Conservation (phyloP, 78 protist species). For the Thecamonas trahens region DNA sequence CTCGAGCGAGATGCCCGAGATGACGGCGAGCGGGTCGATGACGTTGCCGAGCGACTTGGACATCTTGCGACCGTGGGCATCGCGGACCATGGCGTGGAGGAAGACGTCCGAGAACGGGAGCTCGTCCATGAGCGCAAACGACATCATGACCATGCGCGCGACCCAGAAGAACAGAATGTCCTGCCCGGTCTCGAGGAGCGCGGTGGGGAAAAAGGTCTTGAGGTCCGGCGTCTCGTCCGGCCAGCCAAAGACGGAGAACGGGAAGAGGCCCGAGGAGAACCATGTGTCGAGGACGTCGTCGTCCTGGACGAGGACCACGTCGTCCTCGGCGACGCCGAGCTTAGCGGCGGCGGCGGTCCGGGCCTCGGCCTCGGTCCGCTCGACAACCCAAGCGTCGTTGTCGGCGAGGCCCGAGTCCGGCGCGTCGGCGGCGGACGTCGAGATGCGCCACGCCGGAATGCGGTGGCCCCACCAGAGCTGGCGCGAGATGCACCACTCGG, state of each 20-base stretch:
- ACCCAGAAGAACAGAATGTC: conserved; percentile 99
- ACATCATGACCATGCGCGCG: conserved; percentile 99
- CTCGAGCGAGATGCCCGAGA: conserved; percentile 71
- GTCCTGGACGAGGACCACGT: conserved; percentile 78
- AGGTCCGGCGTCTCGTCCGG: conserved; percentile 79
- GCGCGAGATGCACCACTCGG: conserved; percentile 95
- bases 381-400: conserved; percentile 43
- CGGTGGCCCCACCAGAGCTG: conserved; percentile 99
- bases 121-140: conserved; percentile 70
- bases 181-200: conserved; percentile 97
- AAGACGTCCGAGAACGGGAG: conserved; percentile 69
- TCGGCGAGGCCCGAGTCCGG: background rate
- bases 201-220: conserved; percentile 77
- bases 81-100: conserved; percentile 92
- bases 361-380: conserved; percentile 53
- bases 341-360: conserved; percentile 31
- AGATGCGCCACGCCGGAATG: conserved; percentile 91
- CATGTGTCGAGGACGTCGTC: conserved; percentile 99
- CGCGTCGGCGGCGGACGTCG: too few species aligned
- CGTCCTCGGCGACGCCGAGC: conserved; percentile 24
- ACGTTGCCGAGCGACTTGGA: conserved; percentile 93
- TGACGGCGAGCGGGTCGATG: conserved; percentile 94
- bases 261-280: conserved; percentile 98
- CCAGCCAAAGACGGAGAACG: conserved; percentile 96
- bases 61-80: conserved; percentile 91